These are phyloP conservation scores for Gymnopilus junonius DNA, from an alignment of 768 basidiomycete species.

Conservation along the genomic window DNA sequence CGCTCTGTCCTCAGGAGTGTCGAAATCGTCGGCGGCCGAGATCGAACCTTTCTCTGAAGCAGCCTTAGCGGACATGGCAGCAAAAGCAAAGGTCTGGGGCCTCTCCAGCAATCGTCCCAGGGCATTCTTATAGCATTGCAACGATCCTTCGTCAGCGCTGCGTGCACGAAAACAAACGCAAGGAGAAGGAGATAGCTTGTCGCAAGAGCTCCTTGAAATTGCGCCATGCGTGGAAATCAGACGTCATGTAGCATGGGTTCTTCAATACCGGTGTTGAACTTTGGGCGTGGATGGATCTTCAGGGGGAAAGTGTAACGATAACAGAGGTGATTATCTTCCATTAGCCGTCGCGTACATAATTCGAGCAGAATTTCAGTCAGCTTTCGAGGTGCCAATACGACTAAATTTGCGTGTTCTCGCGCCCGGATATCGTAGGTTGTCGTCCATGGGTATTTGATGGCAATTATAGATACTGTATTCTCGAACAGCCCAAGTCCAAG, in stretches of 20 bases:
- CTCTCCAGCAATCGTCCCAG: not conserved
- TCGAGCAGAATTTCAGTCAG: not conserved
- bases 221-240: conserved; percentile 24
- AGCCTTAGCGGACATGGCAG: conserved; percentile 22
- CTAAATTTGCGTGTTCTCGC: not conserved
- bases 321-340: not conserved
- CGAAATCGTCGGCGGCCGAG: conserved; percentile 27
- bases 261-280: not conserved
- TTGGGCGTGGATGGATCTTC: not conserved
- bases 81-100: not conserved
- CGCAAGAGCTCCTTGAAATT: conserved; percentile 20
- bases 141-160: not conserved
- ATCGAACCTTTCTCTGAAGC: conserved; percentile 27
- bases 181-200: conserved; percentile 8
- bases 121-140: conserved; percentile 2
- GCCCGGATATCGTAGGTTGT: not conserved
- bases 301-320: not conserved
- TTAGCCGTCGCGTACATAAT: not conserved
- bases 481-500: not conserved
- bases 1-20: conserved; percentile 38
- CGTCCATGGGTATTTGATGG: not conserved
- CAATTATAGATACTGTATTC: not conserved
- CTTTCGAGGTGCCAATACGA: not conserved
- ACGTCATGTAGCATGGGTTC: conserved; percentile 4
- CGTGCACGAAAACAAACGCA: conserved; percentile 15